Base-by-base conservation (phyloP, 1,284 basidiomycete species). In the Moesziomyces sp. region DNA sequence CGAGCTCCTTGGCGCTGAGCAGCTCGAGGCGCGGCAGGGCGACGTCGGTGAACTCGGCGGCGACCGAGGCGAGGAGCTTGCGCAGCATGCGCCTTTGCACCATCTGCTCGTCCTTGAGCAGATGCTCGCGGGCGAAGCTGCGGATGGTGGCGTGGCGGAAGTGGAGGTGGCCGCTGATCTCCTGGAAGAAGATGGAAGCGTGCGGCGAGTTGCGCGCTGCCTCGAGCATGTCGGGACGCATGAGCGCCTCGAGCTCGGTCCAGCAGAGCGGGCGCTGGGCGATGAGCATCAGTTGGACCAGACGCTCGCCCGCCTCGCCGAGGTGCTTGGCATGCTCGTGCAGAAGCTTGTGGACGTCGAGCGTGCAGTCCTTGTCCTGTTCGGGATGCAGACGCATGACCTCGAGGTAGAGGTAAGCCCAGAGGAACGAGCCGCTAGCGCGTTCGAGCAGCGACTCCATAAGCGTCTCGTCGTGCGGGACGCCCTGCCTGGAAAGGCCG, bases 1-100 rank as follows among this genome's bases (percentile, higher is more conserved):
- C 62, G 46, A 77, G 48, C 16, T 33, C 44, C 10, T 52, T 42
- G 13, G 77, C 57, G 19, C 18, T 8, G 16, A 42, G 23, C 46
- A 48, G 21, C 46, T 60, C 18, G 44, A 58, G 61, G 14, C 61
- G 53, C 3, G 79, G 53, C 2, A 52, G 18, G 1, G 73, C 58
- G 21, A 52, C 57, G 55, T 79, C 58, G 3, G 62, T 24, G 1
- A 81, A 65, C 9, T 81, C 50, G 38, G 79, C 76, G 3, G 59
- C 56, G 52, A 77, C 76, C 18, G 76, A 77, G 2, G 52, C 28
- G 1, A 55, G 46, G 53, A 78, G 74, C 43, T 57, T 64, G 47
- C 47, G 64, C 21, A 74, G 43, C 14, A 65, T 46, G 49, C 61
- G 66, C 7, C 23, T 14, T 46, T 51, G 49, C 13, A 51, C 35